phyloP scores from a whole-genome alignment of 139 green algal genomes.

The Chlorella vulgaris region DNA sequence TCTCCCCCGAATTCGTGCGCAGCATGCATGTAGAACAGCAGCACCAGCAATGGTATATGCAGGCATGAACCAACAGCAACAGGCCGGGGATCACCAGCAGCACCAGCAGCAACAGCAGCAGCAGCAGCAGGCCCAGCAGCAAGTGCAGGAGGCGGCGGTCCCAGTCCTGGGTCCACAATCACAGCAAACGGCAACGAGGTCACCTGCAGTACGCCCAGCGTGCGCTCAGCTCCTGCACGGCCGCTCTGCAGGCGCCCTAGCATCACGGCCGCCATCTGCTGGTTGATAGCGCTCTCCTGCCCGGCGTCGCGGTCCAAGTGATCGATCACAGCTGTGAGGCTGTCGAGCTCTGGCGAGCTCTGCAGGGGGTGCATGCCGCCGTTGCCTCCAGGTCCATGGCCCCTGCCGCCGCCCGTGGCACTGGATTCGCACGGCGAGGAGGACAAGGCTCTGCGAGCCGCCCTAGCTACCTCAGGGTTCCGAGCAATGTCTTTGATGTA shows the following conservation, averaged over 20 bases:
- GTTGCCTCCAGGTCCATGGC: background rate
- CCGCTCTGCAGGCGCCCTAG: conserved; percentile 43
- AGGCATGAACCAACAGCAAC: no score
- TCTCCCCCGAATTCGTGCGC: no score
- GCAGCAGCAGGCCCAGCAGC: no score
- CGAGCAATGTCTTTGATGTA: conserved; percentile 52
- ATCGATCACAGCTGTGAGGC: conserved; percentile 41
- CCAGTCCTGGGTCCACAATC: background rate
- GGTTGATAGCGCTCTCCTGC: conserved; percentile 57
- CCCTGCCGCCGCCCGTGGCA: background rate
- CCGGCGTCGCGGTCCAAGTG: conserved; percentile 45
- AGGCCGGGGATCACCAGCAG: no score
- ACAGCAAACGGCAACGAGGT: background rate
- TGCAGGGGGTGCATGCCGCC: conserved; percentile 14
- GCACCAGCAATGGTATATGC: no score
- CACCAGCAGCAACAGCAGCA: no score
- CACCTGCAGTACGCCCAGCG: conserved; percentile 57
- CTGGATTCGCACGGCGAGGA: background rate
- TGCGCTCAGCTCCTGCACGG: conserved; percentile 40
- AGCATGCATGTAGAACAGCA: no score
- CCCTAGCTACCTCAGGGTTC: conserved; percentile 47
- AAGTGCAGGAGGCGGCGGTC: no score
- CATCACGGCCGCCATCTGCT: conserved; percentile 47
- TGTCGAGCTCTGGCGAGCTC: conserved; percentile 46
- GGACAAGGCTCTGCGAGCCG: conserved; percentile 45